phyloP scores from a whole-genome alignment of 169 alveolate genomes.

The Cryptosporidium viatorum region DNA sequence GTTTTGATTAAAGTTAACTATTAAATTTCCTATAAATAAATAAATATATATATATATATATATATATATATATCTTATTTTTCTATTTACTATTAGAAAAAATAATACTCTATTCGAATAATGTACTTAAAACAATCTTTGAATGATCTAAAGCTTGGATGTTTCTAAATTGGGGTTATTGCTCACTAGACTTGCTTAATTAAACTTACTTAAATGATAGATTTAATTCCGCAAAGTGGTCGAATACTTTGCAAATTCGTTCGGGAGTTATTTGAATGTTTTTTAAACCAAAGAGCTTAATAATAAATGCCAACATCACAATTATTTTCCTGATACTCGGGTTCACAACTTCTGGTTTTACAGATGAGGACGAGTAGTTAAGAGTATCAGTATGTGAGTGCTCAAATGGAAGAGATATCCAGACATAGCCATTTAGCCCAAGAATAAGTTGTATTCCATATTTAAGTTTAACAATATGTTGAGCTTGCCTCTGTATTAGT shows the following conservation, averaged over 20 bases:
- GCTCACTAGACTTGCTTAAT: background rate
- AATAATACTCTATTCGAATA: background rate
- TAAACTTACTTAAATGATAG: conserved; percentile 49
- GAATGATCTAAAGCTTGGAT: conserved; percentile 13
- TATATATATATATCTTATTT: background rate
- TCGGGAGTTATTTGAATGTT: conserved; percentile 51
- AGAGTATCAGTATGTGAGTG: conserved; percentile 75
- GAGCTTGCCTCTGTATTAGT: conserved; percentile 87
- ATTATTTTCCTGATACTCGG: conserved; percentile 15
- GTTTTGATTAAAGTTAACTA: background rate
- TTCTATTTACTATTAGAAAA: background rate
- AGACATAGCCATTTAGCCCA: conserved; percentile 90
- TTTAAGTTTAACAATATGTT: conserved; percentile 87
- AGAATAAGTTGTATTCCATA: conserved; percentile 87
- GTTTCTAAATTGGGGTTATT: conserved; percentile 1
- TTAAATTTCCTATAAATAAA: background rate
- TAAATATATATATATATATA: too few relatives aligned
- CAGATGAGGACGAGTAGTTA: conserved; percentile 47
- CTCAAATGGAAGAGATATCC: conserved; percentile 82
- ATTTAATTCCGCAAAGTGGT: conserved; percentile 6
- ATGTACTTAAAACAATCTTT: background rate
- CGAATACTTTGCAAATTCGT: conserved; percentile 49
- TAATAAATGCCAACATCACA: conserved; percentile 34
- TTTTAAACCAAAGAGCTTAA: conserved; percentile 27
- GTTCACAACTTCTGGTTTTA: conserved; percentile 49